A percentile compares a stretch with the other conserved stretches of the same genome.
Evolutionary conservation across 1,284 basidiomycete species (phyloP).

Genomic region (Entoloma clypeatum): DNA sequence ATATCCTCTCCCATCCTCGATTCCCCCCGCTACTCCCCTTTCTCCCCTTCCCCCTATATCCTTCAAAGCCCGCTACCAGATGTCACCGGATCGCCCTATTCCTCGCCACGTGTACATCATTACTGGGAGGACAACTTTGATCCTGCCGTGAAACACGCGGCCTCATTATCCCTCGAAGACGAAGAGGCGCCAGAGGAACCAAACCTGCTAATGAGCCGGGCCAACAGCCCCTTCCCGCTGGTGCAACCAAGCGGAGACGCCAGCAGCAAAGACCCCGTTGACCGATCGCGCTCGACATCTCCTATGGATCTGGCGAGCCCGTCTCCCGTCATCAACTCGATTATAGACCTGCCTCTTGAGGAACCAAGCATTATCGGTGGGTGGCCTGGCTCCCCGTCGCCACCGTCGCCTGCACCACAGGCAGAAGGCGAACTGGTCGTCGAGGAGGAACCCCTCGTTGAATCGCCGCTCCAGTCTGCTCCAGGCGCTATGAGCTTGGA

Average conservation of each 20-base stretch:
- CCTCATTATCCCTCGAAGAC: too few relatives aligned
- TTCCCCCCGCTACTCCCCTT: too few relatives aligned
- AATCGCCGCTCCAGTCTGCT: not conserved
- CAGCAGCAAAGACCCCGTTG: conserved; percentile 8
- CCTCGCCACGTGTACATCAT: too few relatives aligned
- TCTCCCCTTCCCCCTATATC: too few relatives aligned
- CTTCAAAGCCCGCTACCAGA: too few relatives aligned
- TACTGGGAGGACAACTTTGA: too few relatives aligned
- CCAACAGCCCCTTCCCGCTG: not conserved
- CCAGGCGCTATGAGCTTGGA: conserved; percentile 17
- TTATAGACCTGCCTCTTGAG: conserved; percentile 20
- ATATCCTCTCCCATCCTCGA: too few relatives aligned
- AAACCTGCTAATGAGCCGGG: conserved; percentile 1
- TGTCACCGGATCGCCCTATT: too few relatives aligned
- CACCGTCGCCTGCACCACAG: not conserved
- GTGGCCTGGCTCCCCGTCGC: conserved; percentile 24
- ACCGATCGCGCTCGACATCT: conserved; percentile 36
- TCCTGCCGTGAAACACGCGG: too few relatives aligned
- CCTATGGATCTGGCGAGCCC: conserved; percentile 48
- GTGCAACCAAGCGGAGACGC: conserved; percentile 10
- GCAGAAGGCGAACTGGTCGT: not conserved
- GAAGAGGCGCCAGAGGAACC: too few relatives aligned
- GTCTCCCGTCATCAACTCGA: conserved; percentile 21
- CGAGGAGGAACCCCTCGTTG: not conserved
- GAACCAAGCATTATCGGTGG: conserved; percentile 24